These are phyloP conservation scores for Aethionema arabicum DNA, from an alignment of 345 rosid genomes.

Conservation along the genomic window DNA sequence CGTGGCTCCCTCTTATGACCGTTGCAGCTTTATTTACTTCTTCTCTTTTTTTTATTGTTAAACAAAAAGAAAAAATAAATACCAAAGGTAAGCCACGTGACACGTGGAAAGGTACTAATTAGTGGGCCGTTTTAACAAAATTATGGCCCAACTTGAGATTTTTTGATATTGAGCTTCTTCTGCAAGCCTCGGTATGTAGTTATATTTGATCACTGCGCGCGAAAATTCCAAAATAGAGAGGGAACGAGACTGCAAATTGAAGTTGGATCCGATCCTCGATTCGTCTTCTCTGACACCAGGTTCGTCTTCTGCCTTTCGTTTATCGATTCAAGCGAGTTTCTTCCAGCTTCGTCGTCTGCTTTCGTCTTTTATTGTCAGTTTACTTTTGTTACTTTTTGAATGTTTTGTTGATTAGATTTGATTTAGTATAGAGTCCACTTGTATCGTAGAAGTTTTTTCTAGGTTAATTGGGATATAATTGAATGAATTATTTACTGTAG, in stretches of 20 bases:
- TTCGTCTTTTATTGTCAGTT: slow-evolving; percentile 19
- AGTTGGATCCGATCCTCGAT: neutral
- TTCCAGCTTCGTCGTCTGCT: neutral
- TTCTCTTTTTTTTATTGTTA: neutral
- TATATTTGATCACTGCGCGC: slow-evolving; percentile 27
- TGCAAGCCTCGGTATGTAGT: slow-evolving; percentile 25
- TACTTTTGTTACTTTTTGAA: neutral
- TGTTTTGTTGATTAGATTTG: slow-evolving; percentile 4
- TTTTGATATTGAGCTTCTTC: slow-evolving; percentile 30
- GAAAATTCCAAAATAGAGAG: slow-evolving; percentile 31
- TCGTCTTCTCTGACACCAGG: too few species aligned
- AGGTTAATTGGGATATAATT: neutral
- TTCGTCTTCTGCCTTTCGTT: neutral
- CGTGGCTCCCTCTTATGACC: slow-evolving; percentile 38
- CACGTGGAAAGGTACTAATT: slow-evolving; percentile 3
- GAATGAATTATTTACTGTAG: neutral
- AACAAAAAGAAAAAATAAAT: neutral
- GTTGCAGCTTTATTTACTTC: slow-evolving; percentile 35
- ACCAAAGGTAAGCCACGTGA: neutral
- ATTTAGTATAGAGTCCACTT: slow-evolving; percentile 2
- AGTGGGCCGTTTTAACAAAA: neutral
- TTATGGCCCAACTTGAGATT: neutral
- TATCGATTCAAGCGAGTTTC: neutral
- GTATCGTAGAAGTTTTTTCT: neutral
- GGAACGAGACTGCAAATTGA: slow-evolving; percentile 15